Conservation (phyloP, 306 rosid genomes). For the Trifolium repens region DNA sequence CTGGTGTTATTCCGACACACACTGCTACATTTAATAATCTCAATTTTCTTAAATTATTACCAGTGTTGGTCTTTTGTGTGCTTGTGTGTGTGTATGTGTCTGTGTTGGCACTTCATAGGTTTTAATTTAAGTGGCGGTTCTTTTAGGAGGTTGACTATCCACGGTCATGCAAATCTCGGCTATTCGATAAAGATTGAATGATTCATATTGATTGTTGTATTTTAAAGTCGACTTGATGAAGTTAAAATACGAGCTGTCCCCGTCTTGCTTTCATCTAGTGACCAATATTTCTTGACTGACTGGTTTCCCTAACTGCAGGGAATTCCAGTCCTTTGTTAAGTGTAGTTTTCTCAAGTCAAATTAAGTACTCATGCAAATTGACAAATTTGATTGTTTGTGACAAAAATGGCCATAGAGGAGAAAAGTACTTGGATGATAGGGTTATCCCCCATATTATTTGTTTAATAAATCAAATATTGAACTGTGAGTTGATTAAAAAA, state of each 20-base stretch:
- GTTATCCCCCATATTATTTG: neutral
- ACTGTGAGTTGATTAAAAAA: too few species aligned
- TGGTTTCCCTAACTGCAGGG: neutral
- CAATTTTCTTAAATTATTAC: neutral
- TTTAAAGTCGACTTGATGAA: neutral
- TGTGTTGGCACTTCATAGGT: neutral
- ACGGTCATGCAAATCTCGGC: neutral
- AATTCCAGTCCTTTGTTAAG: neutral
- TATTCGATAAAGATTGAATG: neutral
- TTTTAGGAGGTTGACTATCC: neutral
- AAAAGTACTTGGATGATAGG: neutral
- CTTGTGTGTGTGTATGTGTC: neutral
- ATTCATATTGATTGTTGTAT: neutral
- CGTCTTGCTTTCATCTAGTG: neutral
- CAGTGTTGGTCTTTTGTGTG: neutral
- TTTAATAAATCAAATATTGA: slow-evolving; percentile 26
- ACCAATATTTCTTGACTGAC: neutral
- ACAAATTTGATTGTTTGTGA: neutral
- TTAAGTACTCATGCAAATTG: neutral
- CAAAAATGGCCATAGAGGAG: neutral
- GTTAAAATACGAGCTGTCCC: neutral
- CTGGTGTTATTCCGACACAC: neutral
- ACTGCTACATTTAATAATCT: neutral
- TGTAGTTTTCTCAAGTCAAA: neutral
- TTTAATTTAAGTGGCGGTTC: neutral